Evolutionary conservation across 148 eudicot genomes (phyloP), one percentile per base, ranked within the genome.

Genomic region (Rhododendron ovatum): DNA sequence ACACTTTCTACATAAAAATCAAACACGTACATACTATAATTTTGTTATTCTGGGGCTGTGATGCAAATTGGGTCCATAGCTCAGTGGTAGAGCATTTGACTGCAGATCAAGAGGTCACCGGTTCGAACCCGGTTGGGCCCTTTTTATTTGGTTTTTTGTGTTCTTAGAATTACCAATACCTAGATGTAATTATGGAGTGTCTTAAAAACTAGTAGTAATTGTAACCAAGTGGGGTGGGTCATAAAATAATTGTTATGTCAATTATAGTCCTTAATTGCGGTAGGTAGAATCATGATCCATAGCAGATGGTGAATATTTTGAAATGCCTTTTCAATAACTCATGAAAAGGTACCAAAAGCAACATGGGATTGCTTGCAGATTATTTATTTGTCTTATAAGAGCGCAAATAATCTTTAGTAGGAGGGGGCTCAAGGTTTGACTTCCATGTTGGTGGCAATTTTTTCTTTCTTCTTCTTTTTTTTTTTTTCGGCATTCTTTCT

Each of bases 1-100:
- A 90, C 33, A 96, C 98, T 93, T 94, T 93, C 98, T 96, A 82
- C 6, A 84, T 37, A 20, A 59, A 10, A 89, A 47, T 24, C 8
- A 37, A n/a, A 76, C 17, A n/a, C 2, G 9, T 0, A 9, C 2
- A 9, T 47, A 47, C 0, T 47, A 47, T 47, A 47, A 47, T 47
- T 47, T 1, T 47, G 1, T 1, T 47, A 2, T 47, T 47, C 10
- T 9, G 11, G 50, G 2, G 1, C 15, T 13, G 0, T 2, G 18
- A 0, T 5, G 6, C 7, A 4, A 55, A 55, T 17, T 55, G 61
- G 61, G 61, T 55, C 61, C 7, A 55, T 55, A 55, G 61, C 61
- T 55, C 61, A 55, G 61, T 55, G 61, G 61, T 55, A 55, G 61
- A 55, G 61, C 61, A 55, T 55, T 55, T 55, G 61, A 55, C 61